Percentiles rank a stretch among this genome's conserved stretches.
These are phyloP conservation scores for Chlamydomonas urium DNA, from an alignment of 139 green algal genomes.

Conservation along the genomic window DNA sequence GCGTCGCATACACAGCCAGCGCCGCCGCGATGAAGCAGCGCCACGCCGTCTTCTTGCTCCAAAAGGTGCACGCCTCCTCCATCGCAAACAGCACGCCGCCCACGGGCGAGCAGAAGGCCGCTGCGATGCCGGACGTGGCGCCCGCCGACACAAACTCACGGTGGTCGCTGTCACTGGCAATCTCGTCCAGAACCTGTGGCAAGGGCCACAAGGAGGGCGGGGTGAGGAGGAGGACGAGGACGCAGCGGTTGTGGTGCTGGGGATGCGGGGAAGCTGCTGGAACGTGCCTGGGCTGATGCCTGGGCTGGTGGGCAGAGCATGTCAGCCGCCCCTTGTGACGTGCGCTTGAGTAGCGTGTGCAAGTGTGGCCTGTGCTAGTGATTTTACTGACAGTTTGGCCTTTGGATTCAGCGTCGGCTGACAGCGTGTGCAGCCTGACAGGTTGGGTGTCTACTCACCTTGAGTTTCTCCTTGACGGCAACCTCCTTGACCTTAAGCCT, in stretches of 20 bases:
- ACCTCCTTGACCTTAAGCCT: conserved; percentile 14
- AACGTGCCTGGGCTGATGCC: too few relatives aligned
- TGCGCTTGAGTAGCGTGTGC: too few relatives aligned
- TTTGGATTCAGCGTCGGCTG: too few relatives aligned
- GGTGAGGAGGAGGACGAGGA: too few relatives aligned
- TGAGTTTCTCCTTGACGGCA: conserved; percentile 18
- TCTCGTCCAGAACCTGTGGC: conserved; percentile 56
- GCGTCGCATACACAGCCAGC: conserved; percentile 62
- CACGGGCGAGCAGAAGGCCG: conserved; percentile 86
- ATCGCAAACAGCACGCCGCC: conserved; percentile 89
- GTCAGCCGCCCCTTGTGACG: too few relatives aligned
- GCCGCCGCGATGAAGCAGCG: conserved; percentile 80
- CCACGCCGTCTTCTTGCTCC: conserved; percentile 71
- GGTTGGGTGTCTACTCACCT: conserved; percentile 8
- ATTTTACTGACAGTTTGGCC: too few relatives aligned
- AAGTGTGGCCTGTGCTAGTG: too few relatives aligned
- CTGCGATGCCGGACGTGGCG: conserved; percentile 67
- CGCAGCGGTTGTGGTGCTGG: too few relatives aligned
- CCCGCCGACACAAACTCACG: conserved; percentile 85
- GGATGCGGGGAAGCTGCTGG: too few relatives aligned
- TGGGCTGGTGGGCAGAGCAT: too few relatives aligned
- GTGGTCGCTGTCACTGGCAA: conserved; percentile 63
- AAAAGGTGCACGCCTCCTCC: conserved; percentile 76
- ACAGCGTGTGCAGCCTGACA: too few relatives aligned
- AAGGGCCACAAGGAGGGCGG: too few relatives aligned